Evolutionary conservation across 345 rosid genomes (phyloP).

Genomic region (Acer saccharum): DNA sequence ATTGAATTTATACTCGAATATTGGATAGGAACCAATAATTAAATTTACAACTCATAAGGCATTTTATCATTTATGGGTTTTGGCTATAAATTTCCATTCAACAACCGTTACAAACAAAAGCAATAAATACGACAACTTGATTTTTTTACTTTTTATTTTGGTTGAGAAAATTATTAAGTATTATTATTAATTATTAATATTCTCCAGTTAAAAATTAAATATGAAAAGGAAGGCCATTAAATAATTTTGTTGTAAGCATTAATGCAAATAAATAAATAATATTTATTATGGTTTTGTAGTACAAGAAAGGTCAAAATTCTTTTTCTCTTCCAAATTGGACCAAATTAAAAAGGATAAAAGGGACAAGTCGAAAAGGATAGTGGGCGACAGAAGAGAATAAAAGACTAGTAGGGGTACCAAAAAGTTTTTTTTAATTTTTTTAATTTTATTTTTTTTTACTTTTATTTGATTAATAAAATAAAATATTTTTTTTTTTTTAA

Average conservation of each 20-base stretch:
- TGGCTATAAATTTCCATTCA: neutral
- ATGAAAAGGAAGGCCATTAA: neutral
- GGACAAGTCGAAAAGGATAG: conserved; percentile 33
- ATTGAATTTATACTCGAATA: too few relatives aligned
- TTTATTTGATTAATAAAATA: neutral
- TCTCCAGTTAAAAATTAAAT: neutral
- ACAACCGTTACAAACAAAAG: neutral
- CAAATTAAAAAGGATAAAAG: conserved; percentile 16
- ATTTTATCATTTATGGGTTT: neutral
- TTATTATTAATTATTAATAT: too few relatives aligned
- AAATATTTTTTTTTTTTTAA: too few relatives aligned
- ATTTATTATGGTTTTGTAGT: neutral
- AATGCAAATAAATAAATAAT: neutral
- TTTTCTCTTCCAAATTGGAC: neutral
- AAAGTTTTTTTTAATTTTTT: neutral
- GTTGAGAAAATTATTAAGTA: too few relatives aligned
- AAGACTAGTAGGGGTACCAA: neutral
- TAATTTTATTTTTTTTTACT: too few relatives aligned
- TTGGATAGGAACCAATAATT: too few relatives aligned
- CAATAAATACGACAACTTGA: too few relatives aligned
- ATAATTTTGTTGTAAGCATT: neutral
- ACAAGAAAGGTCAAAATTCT: neutral
- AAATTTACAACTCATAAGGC: neutral
- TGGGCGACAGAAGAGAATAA: conserved; percentile 29
- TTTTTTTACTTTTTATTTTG: too few relatives aligned